Base-by-base conservation (phyloP, 2,329 filamentous ascomycete species). In the Periconia digitata region DNA sequence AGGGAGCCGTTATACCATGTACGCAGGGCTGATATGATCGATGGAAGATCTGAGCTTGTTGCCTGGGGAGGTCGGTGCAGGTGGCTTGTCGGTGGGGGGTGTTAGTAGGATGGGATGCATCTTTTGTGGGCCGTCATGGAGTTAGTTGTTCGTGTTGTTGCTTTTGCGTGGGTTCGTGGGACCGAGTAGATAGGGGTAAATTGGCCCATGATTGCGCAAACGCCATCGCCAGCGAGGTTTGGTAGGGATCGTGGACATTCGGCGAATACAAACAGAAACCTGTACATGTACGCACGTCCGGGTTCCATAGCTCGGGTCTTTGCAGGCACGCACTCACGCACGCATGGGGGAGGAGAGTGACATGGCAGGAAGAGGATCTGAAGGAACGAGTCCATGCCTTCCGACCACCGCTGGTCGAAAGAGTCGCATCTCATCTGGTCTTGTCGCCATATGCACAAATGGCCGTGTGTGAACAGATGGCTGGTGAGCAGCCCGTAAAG, bases 21-120 rank as follows among this genome's bases (percentile, higher is more conserved):
- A 18, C 5, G 34, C 40, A 50, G 48, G 48, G 48, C 43, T 50
- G 48, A 44, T 46, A 40, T 50, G 40, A 46, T 46, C 43, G 40
- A 23, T 42, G 39, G 32, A 16, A 34, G 47, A 49, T 49, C 47
- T 40, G 39, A 46, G 47, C 43, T n/a, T n/a, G n/a, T n/a, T n/a
- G n/a, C n/a, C n/a, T n/a, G n/a, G 40, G 39, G 16, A n/a, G 47
- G 38, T 43, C 34, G 29, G 41, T 35, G 41, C 22, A 32, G 8
- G 18, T 20, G 23, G 41, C 3, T 4, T 8, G n/a, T n/a, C n/a
- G n/a, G n/a, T n/a, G n/a, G n/a, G n/a, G n/a, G n/a, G n/a, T n/a
- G n/a, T n/a, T 23, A 21, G 18, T 17, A 39, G 23, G 45, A 16
- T 34, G 5, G n/a, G 6, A 8, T 21, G 6, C 20, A 22, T n/a